Base-by-base conservation (phyloP, 2,329 filamentous ascomycete species). In the Elsinoe arachidis region DNA sequence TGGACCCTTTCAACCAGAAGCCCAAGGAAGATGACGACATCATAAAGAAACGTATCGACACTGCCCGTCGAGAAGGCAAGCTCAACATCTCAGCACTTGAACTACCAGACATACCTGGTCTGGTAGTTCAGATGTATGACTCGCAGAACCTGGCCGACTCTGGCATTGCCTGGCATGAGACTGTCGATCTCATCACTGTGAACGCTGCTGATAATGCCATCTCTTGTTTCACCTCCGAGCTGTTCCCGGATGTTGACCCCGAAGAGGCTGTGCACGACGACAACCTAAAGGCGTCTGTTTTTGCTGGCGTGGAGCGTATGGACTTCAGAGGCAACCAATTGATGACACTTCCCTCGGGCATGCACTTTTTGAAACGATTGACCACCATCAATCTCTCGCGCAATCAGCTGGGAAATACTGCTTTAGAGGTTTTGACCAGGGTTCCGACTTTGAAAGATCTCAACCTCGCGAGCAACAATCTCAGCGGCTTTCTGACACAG, bases 81-180 rank as follows among this genome's bases (percentile, higher is more conserved):
- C 77, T 99, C 38, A 96, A 96, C 62, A 91, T 99, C 67, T 86
- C 91, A 0, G 90, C 88, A 0, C 80, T 97, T 78, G 82, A 84
- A 1, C 72, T 99, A 38, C 87, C 84, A 60, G 79, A 86, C 58
- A 87, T 99, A 2, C 93, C 93, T 0, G 72, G 81, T 1, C 88
- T 95, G 66, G 87, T 97, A 0, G 75, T 95, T 72, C 83, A 84
- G 56, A 97, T 97, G 91, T 97, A 96, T 69, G 87, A 90, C 64
- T 77, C 88, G 15, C 84, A 90, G 55, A 79, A 81, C 1, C 78
- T 84, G 57, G 82, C 85, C 37, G 77, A 76, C 11, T 75, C 80
- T 19, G 82, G 80, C 35, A 80, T 84, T 10, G 83, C 85, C 34
- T 97, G 93, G 93, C 90, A 90, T 1, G 92, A 97, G 70, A 86